Evolutionary conservation across 352 stramenopile genomes (phyloP), one percentile per base, ranked within the genome.

Genomic region (Phytophthora constricta): DNA sequence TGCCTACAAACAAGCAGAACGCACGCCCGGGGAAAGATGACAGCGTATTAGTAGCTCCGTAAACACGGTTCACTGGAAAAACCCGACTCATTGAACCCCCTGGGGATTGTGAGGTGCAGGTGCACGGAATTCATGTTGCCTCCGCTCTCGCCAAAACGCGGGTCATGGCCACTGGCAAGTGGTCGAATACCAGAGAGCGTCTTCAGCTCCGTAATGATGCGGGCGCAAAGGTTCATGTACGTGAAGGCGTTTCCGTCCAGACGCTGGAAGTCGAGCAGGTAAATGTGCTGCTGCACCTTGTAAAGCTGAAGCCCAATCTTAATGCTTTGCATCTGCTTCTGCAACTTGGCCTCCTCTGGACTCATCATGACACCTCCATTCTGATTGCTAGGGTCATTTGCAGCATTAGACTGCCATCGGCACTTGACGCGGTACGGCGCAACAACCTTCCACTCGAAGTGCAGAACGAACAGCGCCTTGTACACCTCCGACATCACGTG

Each of bases 401-500:
- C 70, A 31, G 47, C 56, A 34, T 72, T 76, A 10, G 94, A 92
- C 79, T 96, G 87, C 97, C 97, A 99, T 50, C 97, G 89, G 65
- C 96, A 99, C 70, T 99, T 98, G 65, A 99, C 97, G 41, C 97
- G 91, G 70, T 99, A 99, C 22, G 96, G 96, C 27, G 94, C 97
- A 11, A 98, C 80, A 19, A 98, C 90, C 25, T 98, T 92, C 97
- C 97, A 99, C 70, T 99, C 94, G 70, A 98, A 99, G 53, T 97
- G 90, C 26, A 99, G 84, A 50, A 98, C 91, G 59, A 97, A 91
- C 5, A 99, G 82, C 25, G 97, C 97, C 74, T 99, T 99, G 86
- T 99, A 99, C 22, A 99, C 98, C 76, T 99, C 98, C 19, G 92
- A 99, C 97, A 99, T 99, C 33, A 99, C 97, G 70, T 99, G 97